Base-by-base conservation (phyloP, 371 early-diverging fungal species). In the Chytridium lagenaria region DNA sequence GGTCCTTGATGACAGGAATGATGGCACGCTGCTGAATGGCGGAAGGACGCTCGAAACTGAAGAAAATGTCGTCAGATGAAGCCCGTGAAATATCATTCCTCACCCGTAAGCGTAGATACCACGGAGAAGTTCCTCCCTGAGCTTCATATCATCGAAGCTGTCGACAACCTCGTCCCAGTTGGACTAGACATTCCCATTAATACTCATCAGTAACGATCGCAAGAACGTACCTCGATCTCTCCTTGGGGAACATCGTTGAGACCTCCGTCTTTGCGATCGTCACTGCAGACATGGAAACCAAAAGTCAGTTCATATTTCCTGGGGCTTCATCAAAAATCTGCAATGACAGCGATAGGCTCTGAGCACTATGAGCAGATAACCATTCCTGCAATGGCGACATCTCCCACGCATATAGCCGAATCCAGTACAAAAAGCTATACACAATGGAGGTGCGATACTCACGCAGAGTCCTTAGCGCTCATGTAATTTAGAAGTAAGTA, bases 11-110 rank as follows among this genome's bases (percentile, higher is more conserved):
- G 76, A 99, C 93, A 68, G 97, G 97, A 69, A 90, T 84, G 79
- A 99, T 99, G 38, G 99, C 98, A 82, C 97, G 89, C 86, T 97
- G 95, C 86, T 99, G 99, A 80, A 99, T 98, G 68, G 97, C 95
- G 28, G 98, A 97, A 31, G 99, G 99, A 74, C 91, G 90, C 81
- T 95, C 95, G 70, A 82, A 88, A 75, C 77, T 81, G 61, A 51
- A 39, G 49, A 39, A n/a, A 68, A 22, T 22, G 12, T 1, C 16
- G n/a, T 44, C 44, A 44, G 44, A 44, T 7, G 23, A 52, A 52
- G 26, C 5, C 16, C n/a, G 26, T 52, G 26, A n/a, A n/a, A 49
- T 31, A 31, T 19, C 33, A 51, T 16, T 19, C 28, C 83, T 75
- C 76, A 86, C 90, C 93, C 95, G 85, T 97, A 99, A 69, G 97